Percentiles rank a stretch among this genome's conserved stretches.
phyloP scores from a whole-genome alignment of 805 yeast genomes.

The Wickerhamomyces chaumierensis region DNA sequence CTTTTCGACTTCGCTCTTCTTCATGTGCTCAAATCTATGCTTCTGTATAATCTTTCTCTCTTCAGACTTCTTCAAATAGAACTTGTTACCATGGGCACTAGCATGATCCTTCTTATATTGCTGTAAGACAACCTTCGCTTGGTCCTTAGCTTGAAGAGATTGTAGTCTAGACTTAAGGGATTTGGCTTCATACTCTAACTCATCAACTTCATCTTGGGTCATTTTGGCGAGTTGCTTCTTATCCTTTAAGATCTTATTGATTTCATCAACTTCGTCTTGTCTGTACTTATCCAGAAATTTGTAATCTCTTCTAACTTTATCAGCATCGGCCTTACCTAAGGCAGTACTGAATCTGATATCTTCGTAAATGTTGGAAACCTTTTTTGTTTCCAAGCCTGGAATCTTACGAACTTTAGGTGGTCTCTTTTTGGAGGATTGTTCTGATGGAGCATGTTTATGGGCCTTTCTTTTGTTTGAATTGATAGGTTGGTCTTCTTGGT shows the following conservation, averaged over 20 bases:
- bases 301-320: conserved; percentile 63
- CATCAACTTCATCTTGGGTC: conserved; percentile 34
- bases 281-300: conserved; percentile 82
- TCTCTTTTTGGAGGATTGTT: conserved; percentile 59
- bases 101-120: conserved; percentile 34
- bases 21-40: conserved; percentile 70
- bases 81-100: conserved; percentile 40
- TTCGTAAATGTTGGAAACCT: conserved; percentile 35
- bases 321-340: conserved; percentile 69
- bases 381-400: conserved; percentile 46
- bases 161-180: conserved; percentile 60
- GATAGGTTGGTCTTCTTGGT: conserved; percentile 8
- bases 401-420: conserved; percentile 64
- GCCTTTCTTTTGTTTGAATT: conserved; percentile 22
- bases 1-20: conserved; percentile 61
- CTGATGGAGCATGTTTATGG: conserved; percentile 83
- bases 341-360: conserved; percentile 92
- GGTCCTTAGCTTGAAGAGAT: conserved; percentile 59
- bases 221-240: conserved; percentile 30
- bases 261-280: conserved; percentile 52
- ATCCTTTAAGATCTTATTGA: conserved; percentile 46
- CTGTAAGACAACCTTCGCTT: conserved; percentile 60
- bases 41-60: conserved; percentile 64
- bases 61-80: conserved; percentile 57
- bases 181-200: conserved; percentile 44